Evolutionary conservation across 2,329 filamentous ascomycete species (phyloP), one percentile per base, ranked within the genome.

Genomic region (Aureobasidium sp.): DNA sequence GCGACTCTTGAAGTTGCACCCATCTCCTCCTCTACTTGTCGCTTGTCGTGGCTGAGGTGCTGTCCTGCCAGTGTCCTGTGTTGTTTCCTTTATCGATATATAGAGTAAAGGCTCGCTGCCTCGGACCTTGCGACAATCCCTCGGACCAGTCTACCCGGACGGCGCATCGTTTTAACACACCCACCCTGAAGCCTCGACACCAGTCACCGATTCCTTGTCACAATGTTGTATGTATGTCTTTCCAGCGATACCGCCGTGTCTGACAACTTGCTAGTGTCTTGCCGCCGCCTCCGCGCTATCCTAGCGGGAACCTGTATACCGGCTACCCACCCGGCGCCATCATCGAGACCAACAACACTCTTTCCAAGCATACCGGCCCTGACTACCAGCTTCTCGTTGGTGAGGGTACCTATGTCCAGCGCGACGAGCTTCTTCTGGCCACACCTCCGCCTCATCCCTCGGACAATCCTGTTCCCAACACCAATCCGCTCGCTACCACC

Each of bases 401-500:
- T 74, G 94, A 99, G 85, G 94, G 92, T 70, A 93, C 90, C 64
- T 99, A 99, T 71, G 82, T 89, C 26, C 84, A 97, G 47, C 88
- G 91, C 73, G 93, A 99, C 76, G 90, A 96, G 73, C 79, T 99
- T 32, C 88, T 91, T 68, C 87, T 99, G 62, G 93, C 94, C 48
- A 97, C 92, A 37, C 94, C 94, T 62, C 93, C 93, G 66, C 92
- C 92, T 15, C 94, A 99, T 76, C 94, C 94, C 26, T 96, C 92
- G 64, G 94, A 99, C 79, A 87, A 90, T 13, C 92, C 91, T 26
- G 78, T 92, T 44, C 78, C 89, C 63, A 97, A 95, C 71, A 88
- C 90, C 48, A 99, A 97, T 71, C 94, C 94, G 29, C 84, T 99
- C 46, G 88, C 91, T 42, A 97, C 93, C 6, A 88, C 83, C 20